Base-by-base conservation (phyloP, 306 rosid species). In the Glycine soja region DNA sequence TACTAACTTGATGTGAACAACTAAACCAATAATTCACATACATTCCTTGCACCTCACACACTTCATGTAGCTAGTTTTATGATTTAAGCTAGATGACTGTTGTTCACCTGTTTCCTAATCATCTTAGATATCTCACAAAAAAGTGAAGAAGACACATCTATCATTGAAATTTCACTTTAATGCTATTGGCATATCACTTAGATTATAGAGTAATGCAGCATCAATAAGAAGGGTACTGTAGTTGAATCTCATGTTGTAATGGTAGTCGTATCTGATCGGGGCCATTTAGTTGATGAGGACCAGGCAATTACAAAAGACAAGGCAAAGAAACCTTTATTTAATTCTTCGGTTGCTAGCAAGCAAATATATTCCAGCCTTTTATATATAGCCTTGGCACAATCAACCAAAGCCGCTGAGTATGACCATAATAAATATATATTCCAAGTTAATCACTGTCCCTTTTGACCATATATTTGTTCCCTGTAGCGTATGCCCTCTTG, bases 321-420 rank as follows among this genome's bases (percentile, higher is more conserved):
- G 30, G 30, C 2, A 24, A 24, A 24, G 30, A 24, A 58, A 77
- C 63, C 81, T 30, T 81, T 52, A 13, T 15, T 68, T 75, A 50
- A 59, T 74, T 79, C 74, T 67, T 73, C 70, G 56, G 61, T 68
- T 18, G 74, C 15, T 66, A 56, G 62, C 64, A 51, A 76, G 48
- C 59, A 70, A 50, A 82, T 72, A 85, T 85, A 85, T 85, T 85
- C 88, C 48, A 81, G 54, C 80, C 74, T 53, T 78, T 71, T 10
- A 46, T 59, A 30, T 71, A 32, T 71, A 16, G 58, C 53, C 57
- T 45, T 62, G 12, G 70, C 58, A 82, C 67, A 77, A 58, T 54
- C 57, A 75, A 81, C 36, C 67, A 68, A 68, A 42, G 78, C 84
- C 81, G 32, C 51, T 53, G 54, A 82, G 85, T 80, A 83, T 83